Evolutionary conservation across 345 rosid genomes (phyloP).

Genomic region (Salix purpurea): DNA sequence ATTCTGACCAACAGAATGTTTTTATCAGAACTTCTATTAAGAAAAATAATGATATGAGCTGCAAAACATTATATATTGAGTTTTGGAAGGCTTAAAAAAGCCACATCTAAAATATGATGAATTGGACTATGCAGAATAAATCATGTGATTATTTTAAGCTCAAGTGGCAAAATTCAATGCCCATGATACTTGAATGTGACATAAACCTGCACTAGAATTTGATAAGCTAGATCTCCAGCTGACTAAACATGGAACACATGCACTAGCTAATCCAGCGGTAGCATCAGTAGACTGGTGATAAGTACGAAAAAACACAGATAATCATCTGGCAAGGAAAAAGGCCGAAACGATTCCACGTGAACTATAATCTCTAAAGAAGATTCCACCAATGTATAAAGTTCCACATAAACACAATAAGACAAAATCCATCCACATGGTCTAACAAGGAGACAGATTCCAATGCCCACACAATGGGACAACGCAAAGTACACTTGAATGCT

Average conservation of each 20-base stretch:
- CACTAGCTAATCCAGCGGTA: constrained; percentile 8
- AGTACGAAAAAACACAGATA: constrained; percentile 12
- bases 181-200: background rate
- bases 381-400: constrained; percentile 19
- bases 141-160: background rate
- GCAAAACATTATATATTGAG: background rate
- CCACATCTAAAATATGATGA: background rate
- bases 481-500: constrained; percentile 12
- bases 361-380: constrained; percentile 17
- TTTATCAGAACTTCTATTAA: background rate
- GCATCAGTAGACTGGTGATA: background rate
- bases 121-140: background rate
- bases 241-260: constrained; percentile 7
- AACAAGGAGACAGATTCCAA: constrained; percentile 27
- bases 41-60: background rate
- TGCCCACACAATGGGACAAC: constrained; percentile 26
- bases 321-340: background rate
- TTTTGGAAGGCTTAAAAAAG: background rate
- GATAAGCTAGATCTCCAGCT: background rate
- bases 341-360: constrained; percentile 28
- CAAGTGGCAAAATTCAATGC: background rate
- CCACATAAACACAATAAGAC: constrained; percentile 35
- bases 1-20: background rate
- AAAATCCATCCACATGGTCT: constrained; percentile 25
- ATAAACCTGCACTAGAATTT: constrained; percentile 1